Evolutionary conservation across 2,329 filamentous ascomycete genomes (phyloP), one percentile per base, ranked within the genome.

Genomic region (Penicillium fuscoglaucum): DNA sequence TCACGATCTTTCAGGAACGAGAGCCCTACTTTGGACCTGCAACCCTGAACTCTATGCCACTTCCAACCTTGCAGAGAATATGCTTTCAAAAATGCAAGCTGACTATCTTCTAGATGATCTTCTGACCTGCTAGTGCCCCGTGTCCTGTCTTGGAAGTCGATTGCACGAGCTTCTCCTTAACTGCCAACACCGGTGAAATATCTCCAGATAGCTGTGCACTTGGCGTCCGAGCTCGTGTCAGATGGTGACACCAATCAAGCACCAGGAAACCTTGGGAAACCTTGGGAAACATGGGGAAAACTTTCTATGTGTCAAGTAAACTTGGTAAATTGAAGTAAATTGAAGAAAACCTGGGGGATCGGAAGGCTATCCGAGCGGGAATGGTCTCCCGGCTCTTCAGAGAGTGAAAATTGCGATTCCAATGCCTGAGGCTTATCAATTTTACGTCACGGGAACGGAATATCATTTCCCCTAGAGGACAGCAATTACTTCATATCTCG

Each of bases 401-500:
- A 33, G 29, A 29, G 28, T 3, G 28, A 31, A 31, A 31, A 31
- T 31, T 31, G 28, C 12, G 10, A 31, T 12, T 1, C 10, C 1
- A 33, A 33, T 15, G 13, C 50, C 50, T 52, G 40, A 53, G 51
- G 51, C 7, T 19, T 13, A 8, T 28, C 17, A 6, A 6, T 17
- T 45, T 31, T 47, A 47, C 35, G 55, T 57, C 55, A 57, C 43
- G 48, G 41, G 47, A 3, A 8, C 60, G 57, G 60, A 65, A 47
- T 44, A 63, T 65, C 50, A 52, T 55, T 61, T 59, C 50, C 55
- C 57, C 61, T 43, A 47, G 48, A 33, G 40, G 37, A 56, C 6
- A 10, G 7, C 21, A 35, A 60, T 65, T 65, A 67, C 61, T 60
- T 63, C 60, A 66, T 61, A 49, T 55, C 8, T 53, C 40, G 41